A percentile compares a stretch with the other conserved stretches of the same genome.
These are phyloP conservation scores for Cercospora sp. DNA, from an alignment of 2,329 filamentous ascomycete species.

Conservation along the genomic window DNA sequence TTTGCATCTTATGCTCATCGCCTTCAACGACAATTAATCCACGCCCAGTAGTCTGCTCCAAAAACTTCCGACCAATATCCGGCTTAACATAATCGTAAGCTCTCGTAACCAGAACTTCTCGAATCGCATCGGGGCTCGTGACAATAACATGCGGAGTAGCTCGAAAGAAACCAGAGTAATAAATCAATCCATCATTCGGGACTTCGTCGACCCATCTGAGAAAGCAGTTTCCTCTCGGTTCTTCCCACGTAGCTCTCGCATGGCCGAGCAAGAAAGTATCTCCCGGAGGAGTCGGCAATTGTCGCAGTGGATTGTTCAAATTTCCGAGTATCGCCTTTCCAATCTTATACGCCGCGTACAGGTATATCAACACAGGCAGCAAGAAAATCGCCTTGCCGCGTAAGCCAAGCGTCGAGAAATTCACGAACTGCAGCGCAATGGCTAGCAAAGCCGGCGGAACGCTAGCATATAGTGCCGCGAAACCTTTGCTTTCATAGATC, in stretches of 20 bases:
- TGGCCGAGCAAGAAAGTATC: constrained; percentile 40
- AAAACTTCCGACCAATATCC: constrained; percentile 42
- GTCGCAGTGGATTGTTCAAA: neutral
- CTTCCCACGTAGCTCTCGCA: constrained; percentile 38
- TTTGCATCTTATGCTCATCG: constrained; percentile 52
- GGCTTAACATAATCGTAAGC: constrained; percentile 58
- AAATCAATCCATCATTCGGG: constrained; percentile 45
- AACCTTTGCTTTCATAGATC: constrained; percentile 4
- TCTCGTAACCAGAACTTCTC: constrained; percentile 54
- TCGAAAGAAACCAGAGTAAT: constrained; percentile 44
- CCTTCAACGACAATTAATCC: constrained; percentile 54
- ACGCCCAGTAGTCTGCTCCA: constrained; percentile 52
- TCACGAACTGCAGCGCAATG: neutral
- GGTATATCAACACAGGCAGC: neutral
- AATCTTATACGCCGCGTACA: constrained; percentile 6
- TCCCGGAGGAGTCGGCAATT: constrained; percentile 22
- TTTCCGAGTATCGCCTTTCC: neutral
- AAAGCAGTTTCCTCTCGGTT: constrained; percentile 39
- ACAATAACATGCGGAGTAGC: constrained; percentile 39
- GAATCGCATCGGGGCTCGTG: constrained; percentile 44
- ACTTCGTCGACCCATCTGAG: constrained; percentile 41
- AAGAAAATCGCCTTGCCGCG: neutral
- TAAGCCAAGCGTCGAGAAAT: neutral
- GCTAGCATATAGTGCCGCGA: neutral
- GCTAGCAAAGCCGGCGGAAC: neutral